A percentile compares a stretch with the other conserved stretches of the same genome.
Evolutionary conservation across 2,329 filamentous ascomycete species (phyloP).

Genomic region (Claviceps africana): DNA sequence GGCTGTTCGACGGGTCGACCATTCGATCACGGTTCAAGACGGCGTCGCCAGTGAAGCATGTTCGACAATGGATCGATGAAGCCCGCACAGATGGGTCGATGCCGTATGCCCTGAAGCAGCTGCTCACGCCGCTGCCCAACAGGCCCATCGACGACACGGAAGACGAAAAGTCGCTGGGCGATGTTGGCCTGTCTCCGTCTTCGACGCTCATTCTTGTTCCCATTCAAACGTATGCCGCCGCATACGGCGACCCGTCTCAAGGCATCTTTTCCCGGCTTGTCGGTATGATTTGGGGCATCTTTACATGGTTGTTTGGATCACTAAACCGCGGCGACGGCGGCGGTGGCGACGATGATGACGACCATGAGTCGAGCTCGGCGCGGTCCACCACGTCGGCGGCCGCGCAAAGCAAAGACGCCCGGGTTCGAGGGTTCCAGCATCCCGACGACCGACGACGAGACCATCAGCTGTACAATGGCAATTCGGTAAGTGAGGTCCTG

Average conservation of each 20-base stretch:
- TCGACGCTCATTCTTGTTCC: constrained; percentile 75
- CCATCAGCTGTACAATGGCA: constrained; percentile 79
- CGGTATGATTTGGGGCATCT: constrained; percentile 17
- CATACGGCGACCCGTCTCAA: constrained; percentile 22
- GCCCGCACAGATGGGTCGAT: constrained; percentile 39
- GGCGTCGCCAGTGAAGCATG: constrained; percentile 47
- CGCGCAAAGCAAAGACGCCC: constrained; percentile 11
- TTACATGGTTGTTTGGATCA: constrained; percentile 23
- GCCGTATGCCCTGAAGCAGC: constrained; percentile 74
- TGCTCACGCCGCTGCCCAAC: constrained; percentile 66
- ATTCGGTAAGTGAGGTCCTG: constrained; percentile 47
- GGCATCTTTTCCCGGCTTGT: constrained; percentile 17
- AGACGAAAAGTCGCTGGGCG: constrained; percentile 52
- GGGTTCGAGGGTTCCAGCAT: constrained; percentile 24
- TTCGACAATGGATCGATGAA: constrained; percentile 66
- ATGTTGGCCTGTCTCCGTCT: constrained; percentile 61
- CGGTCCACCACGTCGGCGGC: constrained; percentile 5
- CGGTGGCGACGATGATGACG: neutral
- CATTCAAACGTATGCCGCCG: constrained; percentile 33
- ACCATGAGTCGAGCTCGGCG: neutral
- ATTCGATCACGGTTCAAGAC: constrained; percentile 60
- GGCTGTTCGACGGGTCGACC: constrained; percentile 72
- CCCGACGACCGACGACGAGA: constrained; percentile 39
- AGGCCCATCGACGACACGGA: constrained; percentile 60
- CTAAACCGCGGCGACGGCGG: constrained; percentile 14